phyloP scores from a whole-genome alignment of 257 asterid genomes.

The Penstemon davidsonii region DNA sequence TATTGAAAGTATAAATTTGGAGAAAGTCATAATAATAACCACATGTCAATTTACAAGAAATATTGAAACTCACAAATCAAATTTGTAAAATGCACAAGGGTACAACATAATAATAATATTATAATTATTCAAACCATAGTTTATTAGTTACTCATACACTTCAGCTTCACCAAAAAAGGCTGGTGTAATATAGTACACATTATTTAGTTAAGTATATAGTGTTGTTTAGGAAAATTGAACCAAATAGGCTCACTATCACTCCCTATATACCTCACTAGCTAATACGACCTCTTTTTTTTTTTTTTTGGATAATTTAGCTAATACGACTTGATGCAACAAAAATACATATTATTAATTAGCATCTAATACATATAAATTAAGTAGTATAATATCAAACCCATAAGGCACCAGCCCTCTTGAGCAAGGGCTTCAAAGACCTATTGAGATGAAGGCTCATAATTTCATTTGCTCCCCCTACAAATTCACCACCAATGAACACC shows the following conservation, averaged over 20 bases:
- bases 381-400: conserved; percentile 48
- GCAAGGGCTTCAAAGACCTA: conserved; percentile 64
- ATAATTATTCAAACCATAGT: conserved; percentile 18
- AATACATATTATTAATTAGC: background rate
- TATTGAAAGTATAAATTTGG: too few species aligned
- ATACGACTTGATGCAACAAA: conserved; percentile 16
- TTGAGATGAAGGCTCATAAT: conserved; percentile 76
- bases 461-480: conserved; percentile 75
- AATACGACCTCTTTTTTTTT: conserved; percentile 11
- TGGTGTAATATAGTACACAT: conserved; percentile 20
- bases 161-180: conserved; percentile 33
- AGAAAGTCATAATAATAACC: too few species aligned
- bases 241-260: conserved; percentile 26
- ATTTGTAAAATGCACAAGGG: too few species aligned
- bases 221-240: conserved; percentile 34
- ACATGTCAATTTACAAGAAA: too few species aligned
- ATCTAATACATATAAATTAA: background rate
- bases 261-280: conserved; percentile 27
- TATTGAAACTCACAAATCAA: too few species aligned
- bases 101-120: background rate
- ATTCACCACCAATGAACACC: conserved; percentile 68
- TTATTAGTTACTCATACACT: conserved; percentile 12
- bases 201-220: conserved; percentile 14
- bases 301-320: background rate
- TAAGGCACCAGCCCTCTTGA: conserved; percentile 69